phyloP scores from a whole-genome alignment of 2,329 filamentous ascomycete species.

The Arthrobotrys conoides region DNA sequence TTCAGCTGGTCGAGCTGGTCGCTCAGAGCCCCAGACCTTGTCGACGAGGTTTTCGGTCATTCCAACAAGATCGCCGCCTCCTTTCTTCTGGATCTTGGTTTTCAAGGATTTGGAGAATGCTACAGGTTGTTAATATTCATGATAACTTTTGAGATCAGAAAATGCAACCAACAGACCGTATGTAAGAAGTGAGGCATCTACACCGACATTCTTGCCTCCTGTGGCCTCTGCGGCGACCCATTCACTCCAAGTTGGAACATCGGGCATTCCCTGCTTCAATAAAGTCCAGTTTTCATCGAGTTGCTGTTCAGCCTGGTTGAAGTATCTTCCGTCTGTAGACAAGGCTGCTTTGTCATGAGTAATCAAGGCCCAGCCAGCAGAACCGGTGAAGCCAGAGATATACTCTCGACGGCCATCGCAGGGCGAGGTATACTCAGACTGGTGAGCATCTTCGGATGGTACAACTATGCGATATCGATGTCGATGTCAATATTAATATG shows the following conservation, averaged over 20 bases:
- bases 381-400: constrained; percentile 94
- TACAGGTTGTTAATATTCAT: constrained; percentile 58
- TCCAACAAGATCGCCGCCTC: constrained; percentile 81
- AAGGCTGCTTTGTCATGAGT: constrained; percentile 88
- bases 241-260: constrained; percentile 97
- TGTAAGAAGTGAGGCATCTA: constrained; percentile 90
- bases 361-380: constrained; percentile 91
- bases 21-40: constrained; percentile 82
- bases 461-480: constrained; percentile 76
- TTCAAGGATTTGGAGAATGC: constrained; percentile 80
- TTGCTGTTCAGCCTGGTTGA: constrained; percentile 94
- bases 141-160: neutral
- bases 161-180: constrained; percentile 69
- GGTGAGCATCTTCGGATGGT: constrained; percentile 96
- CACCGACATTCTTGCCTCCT: constrained; percentile 87
- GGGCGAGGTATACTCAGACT: constrained; percentile 97
- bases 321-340: constrained; percentile 96
- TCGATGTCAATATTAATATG: constrained; percentile 68
- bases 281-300: constrained; percentile 92
- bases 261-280: constrained; percentile 91
- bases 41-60: constrained; percentile 90
- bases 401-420: constrained; percentile 92
- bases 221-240: constrained; percentile 88
- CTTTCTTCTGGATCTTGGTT: constrained; percentile 88
- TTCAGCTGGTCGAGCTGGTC: constrained; percentile 82